Base-by-base conservation (phyloP, 2,329 filamentous ascomycete species). In the Nemania sp. region DNA sequence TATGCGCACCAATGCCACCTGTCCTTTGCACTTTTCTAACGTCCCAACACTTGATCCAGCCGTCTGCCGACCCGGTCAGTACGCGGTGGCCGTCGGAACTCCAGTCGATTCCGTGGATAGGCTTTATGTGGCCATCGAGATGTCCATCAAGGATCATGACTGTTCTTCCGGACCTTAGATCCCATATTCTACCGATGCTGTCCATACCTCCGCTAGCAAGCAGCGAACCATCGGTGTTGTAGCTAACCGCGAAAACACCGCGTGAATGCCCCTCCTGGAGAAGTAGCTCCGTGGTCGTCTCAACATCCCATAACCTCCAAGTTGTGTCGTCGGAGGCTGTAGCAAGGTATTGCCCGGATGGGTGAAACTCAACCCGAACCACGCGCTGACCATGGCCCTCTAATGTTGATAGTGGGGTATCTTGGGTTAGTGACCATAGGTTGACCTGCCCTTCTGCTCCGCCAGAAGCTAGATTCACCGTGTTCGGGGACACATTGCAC, bases 31-130 rank as follows among this genome's bases (percentile, higher is more conserved):
- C 94, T 75, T 96, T 95, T 53, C 96, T 90, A 60, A 99, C 86
- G 77, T 99, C 96, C 96, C 96, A 99, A 81, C 95, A 98, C 80
- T 98, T 98, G 76, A 97, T 90, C 88, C 96, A 98, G 20, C 95
- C 95, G 77, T 99, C 96, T 1, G 91, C 93, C 15, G 94, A 97
- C 1, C 94, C 94, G 0, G 94, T 94, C n/a, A 98, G 84, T 8
- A 98, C 89, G n/a, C 96, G 89, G 79, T 97, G 91, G 5, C 95
- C 94, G 77, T 99, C 96, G 0, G 90, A 87, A 66, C 92, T 90
- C 96, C 97, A 99, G 79, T 98, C 94, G 5, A 98, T 84, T 0
- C 91, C 94, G 76, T 97, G 94, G 62, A 99, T 97, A 15, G 97
- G 94, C 70, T 94, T 93, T 77, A 98, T 96, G 75, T 91, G 89